These are phyloP conservation scores for Daldinia decipiens DNA, from an alignment of 495 filamentous ascomycete genomes.

Conservation along the genomic window DNA sequence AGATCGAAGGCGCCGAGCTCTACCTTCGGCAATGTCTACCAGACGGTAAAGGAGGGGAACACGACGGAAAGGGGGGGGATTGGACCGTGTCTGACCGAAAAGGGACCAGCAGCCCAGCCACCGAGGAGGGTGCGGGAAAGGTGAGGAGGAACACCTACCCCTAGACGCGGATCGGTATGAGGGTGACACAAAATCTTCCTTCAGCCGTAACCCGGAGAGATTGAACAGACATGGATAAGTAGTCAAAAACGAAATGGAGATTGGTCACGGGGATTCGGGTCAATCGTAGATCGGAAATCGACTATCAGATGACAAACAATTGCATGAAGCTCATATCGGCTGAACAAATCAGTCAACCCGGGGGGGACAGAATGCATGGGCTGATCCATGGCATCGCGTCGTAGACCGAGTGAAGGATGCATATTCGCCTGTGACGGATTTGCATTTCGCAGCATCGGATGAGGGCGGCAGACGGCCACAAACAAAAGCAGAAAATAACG, in stretches of 20 bases:
- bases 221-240: constrained; percentile 33
- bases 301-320: constrained; percentile 46
- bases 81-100: constrained; percentile 47
- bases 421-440: constrained; percentile 47
- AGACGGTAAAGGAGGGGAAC: constrained; percentile 31
- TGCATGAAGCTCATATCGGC: constrained; percentile 48
- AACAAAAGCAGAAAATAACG: constrained; percentile 17
- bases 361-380: constrained; percentile 42
- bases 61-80: constrained; percentile 39
- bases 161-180: constrained; percentile 44
- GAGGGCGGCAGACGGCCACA: constrained; percentile 45
- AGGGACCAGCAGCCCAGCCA: constrained; percentile 34
- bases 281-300: constrained; percentile 42
- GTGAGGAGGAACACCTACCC: constrained; percentile 28
- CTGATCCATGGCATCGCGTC: constrained; percentile 45
- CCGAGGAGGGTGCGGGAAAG: constrained; percentile 41
- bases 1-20: constrained; percentile 36
- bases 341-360: constrained; percentile 48
- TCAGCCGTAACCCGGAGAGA: constrained; percentile 39
- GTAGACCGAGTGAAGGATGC: constrained; percentile 47
- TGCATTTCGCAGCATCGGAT: constrained; percentile 47
- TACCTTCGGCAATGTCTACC: constrained; percentile 38
- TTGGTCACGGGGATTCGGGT: constrained; percentile 39
- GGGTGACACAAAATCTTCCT: constrained; percentile 40
- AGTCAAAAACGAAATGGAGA: constrained; percentile 9